These are phyloP conservation scores for Salix arbutifolia DNA, from an alignment of 345 rosid genomes.

Conservation along the genomic window DNA sequence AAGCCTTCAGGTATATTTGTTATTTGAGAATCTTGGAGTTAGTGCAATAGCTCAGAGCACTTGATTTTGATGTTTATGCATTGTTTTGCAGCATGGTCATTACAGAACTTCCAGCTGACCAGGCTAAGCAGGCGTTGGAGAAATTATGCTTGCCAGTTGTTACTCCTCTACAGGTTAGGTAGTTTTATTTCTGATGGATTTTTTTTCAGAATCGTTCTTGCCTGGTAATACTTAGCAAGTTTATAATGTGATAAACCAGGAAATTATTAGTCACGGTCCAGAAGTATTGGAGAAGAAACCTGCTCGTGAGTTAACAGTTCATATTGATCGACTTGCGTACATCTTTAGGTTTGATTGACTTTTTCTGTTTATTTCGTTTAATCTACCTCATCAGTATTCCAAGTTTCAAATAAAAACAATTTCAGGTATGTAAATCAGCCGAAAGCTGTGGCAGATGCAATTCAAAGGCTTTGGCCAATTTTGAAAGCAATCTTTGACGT, in stretches of 20 bases:
- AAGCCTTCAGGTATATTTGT: slow-evolving; percentile 74
- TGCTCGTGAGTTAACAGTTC: slow-evolving; percentile 85
- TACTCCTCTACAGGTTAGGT: slow-evolving; percentile 75
- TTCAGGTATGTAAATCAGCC: slow-evolving; percentile 90
- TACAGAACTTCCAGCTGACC: slow-evolving; percentile 82
- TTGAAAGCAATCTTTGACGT: slow-evolving; percentile 82
- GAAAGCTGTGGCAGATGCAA: slow-evolving; percentile 92
- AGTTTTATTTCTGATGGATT: neutral
- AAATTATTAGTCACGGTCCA: slow-evolving; percentile 60
- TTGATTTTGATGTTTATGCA: slow-evolving; percentile 15
- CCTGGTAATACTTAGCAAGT: slow-evolving; percentile 14
- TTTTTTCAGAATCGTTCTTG: slow-evolving; percentile 1
- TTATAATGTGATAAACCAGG: slow-evolving; percentile 44
- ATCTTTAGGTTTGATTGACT: slow-evolving; percentile 70
- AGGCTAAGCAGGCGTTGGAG: slow-evolving; percentile 83
- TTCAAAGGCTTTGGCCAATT: slow-evolving; percentile 89
- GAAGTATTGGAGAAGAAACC: slow-evolving; percentile 82
- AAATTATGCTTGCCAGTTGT: slow-evolving; percentile 78
- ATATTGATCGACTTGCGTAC: slow-evolving; percentile 93
- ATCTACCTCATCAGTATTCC: slow-evolving; percentile 8
- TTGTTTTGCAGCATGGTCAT: slow-evolving; percentile 75
- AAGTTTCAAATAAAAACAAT: slow-evolving; percentile 21
- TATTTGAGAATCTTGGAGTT: slow-evolving; percentile 6
- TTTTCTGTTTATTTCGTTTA: slow-evolving; percentile 3
- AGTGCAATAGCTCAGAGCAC: slow-evolving; percentile 5